Evolutionary conservation across 2,329 filamentous ascomycete species (phyloP).

Genomic region (Alternaria atra): DNA sequence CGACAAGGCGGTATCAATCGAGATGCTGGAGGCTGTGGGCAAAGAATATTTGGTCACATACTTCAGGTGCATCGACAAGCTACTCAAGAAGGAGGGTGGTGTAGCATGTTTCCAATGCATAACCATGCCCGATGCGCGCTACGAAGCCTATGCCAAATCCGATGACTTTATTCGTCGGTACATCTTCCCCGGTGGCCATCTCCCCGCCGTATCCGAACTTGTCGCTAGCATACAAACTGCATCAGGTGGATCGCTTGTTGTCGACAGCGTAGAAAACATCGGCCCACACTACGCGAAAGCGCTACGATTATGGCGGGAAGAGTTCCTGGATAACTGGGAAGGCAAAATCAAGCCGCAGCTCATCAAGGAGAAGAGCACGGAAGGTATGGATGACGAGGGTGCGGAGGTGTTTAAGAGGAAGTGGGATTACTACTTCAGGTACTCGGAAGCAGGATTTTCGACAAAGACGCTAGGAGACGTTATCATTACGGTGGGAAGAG

Average conservation of each 20-base stretch:
- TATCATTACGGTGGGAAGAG: slow-evolving; percentile 74
- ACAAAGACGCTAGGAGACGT: slow-evolving; percentile 77
- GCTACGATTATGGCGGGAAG: slow-evolving; percentile 72
- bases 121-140: slow-evolving; percentile 75
- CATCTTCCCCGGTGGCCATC: slow-evolving; percentile 80
- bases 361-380: slow-evolving; percentile 64
- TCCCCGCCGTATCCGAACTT: slow-evolving; percentile 72
- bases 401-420: slow-evolving; percentile 74
- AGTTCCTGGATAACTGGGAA: slow-evolving; percentile 71
- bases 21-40: slow-evolving; percentile 81
- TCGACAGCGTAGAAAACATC: slow-evolving; percentile 75
- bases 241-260: slow-evolving; percentile 68
- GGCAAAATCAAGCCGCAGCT: slow-evolving; percentile 68
- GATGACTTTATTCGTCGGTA: slow-evolving; percentile 81
- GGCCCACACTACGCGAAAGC: slow-evolving; percentile 78
- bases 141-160: slow-evolving; percentile 70
- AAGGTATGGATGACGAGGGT: slow-evolving; percentile 69
- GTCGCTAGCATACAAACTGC: slow-evolving; percentile 69
- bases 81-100: slow-evolving; percentile 72
- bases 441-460: slow-evolving; percentile 77
- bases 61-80: slow-evolving; percentile 69
- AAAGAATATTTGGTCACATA: slow-evolving; percentile 73
- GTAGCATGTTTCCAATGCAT: slow-evolving; percentile 79
- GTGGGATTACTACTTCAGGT: slow-evolving; percentile 82
- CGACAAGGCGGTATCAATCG: slow-evolving; percentile 78